Base-by-base conservation (phyloP, 2,329 filamentous ascomycete species). In the Fusarium sp. region DNA sequence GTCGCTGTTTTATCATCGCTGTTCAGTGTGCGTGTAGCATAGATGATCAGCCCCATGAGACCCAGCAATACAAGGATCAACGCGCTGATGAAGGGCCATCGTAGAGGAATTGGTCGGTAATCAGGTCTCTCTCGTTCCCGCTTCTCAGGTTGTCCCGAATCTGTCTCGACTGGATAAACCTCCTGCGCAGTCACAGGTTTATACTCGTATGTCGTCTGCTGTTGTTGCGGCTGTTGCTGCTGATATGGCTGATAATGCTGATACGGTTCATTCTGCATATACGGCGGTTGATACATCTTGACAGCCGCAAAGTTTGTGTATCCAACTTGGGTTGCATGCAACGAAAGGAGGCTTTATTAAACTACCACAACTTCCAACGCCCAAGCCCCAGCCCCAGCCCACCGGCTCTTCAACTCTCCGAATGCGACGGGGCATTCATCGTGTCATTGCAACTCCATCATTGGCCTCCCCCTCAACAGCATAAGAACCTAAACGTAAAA, bases 91-190 rank as follows among this genome's bases (percentile, higher is more conserved):
- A 74, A 74, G 1, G 65, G 64, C 71, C 71, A 74, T 60, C 68
- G 51, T 28, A 74, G 31, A 10, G 71, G 68, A 20, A 74, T 72
- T 39, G 71, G 71, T 20, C 71, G 68, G n/a, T 74, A 74, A 28
- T 74, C 71, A 2, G 71, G 69, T 16, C 45, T 71, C 44, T 73
- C 70, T 36, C 47, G 26, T 9, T 53, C 28, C 18, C 38, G 20
- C n/a, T 64, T 71, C 28, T 36, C 57, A 9, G 42, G n/a, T 6
- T 63, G 47, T 14, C 24, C 24, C n/a, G 31, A 26, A 22, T 71
- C 70, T 33, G 53, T 42, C 30, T 71, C 58, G 20, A 58, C 11
- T 15, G 61, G 47, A 26, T 59, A 61, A 7, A 48, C 70, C 4
- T 62, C 57, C 15, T 61, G 70, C 30, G 62, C 57, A 12, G 71